These are phyloP conservation scores for Thyridium curvatum DNA, from an alignment of 2,329 filamentous ascomycete genomes.

Conservation along the genomic window DNA sequence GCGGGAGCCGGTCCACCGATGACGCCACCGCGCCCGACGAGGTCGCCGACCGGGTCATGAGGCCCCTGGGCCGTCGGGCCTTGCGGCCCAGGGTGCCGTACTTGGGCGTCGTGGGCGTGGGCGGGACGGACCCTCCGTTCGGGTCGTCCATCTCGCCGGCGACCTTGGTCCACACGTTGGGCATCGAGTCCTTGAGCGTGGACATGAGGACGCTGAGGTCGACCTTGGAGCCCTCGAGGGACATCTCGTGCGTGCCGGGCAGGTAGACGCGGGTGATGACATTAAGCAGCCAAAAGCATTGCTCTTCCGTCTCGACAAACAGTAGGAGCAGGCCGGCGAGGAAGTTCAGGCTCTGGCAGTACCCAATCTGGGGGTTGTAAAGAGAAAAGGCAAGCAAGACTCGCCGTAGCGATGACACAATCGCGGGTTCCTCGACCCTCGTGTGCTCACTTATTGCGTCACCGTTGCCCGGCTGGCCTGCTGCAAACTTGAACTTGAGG, in stretches of 20 bases:
- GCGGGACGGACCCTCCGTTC: slow-evolving; percentile 4
- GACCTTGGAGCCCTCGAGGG: slow-evolving; percentile 85
- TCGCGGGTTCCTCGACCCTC: slow-evolving; percentile 57
- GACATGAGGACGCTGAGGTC: slow-evolving; percentile 92
- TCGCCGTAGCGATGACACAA: slow-evolving; percentile 74
- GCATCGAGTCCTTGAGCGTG: slow-evolving; percentile 74
- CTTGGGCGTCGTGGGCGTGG: slow-evolving; percentile 9
- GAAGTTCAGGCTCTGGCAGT: slow-evolving; percentile 95
- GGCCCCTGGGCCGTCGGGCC: slow-evolving; percentile 29
- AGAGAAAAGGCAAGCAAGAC: slow-evolving; percentile 86
- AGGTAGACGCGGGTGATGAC: slow-evolving; percentile 86
- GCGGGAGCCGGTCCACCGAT: slow-evolving; percentile 56
- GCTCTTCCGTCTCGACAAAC: slow-evolving; percentile 83
- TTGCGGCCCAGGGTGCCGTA: slow-evolving; percentile 24
- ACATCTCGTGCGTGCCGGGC: slow-evolving; percentile 86
- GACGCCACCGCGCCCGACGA: slow-evolving; percentile 27
- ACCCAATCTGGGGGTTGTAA: slow-evolving; percentile 86
- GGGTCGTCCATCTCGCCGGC: slow-evolving; percentile 46
- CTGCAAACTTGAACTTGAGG: slow-evolving; percentile 64
- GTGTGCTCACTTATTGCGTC: slow-evolving; percentile 17
- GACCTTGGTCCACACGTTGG: slow-evolving; percentile 81
- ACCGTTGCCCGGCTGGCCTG: slow-evolving; percentile 17
- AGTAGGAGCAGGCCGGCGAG: slow-evolving; percentile 83
- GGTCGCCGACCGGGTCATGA: slow-evolving; percentile 30
- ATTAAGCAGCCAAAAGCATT: slow-evolving; percentile 87